Evolutionary conservation across 2,329 filamentous ascomycete species (phyloP).

Genomic region (Colletotrichum sp.): DNA sequence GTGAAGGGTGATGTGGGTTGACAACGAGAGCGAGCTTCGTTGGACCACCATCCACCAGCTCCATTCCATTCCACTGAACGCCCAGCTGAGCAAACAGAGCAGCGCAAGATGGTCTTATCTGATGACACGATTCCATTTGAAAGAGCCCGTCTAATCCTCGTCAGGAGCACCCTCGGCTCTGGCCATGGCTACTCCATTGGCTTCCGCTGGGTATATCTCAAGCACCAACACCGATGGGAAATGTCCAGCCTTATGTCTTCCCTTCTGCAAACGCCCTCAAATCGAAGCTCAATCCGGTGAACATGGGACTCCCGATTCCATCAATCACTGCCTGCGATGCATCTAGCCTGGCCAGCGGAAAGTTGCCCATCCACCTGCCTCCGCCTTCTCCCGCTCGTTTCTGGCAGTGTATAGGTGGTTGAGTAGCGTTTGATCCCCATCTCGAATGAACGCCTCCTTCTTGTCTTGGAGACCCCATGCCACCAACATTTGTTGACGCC

Average conservation of each 20-base stretch:
- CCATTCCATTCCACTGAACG: background rate
- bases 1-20: no score
- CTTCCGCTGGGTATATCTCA: background rate
- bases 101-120: background rate
- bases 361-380: slow-evolving; percentile 11
- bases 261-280: background rate
- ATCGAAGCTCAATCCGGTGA: background rate
- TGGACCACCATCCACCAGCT: background rate
- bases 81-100: background rate
- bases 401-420: slow-evolving; percentile 31
- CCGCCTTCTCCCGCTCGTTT: slow-evolving; percentile 17
- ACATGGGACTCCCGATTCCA: no score
- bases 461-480: slow-evolving; percentile 41
- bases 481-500: slow-evolving; percentile 42
- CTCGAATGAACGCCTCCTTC: slow-evolving; percentile 29
- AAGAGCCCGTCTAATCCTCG: background rate
- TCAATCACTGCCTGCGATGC: no score
- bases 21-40: background rate
- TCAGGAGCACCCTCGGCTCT: background rate
- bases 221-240: background rate
- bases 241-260: background rate
- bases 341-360: slow-evolving; percentile 16
- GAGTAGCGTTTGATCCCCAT: slow-evolving; percentile 34
- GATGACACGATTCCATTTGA: background rate
- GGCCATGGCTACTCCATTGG: background rate